phyloP scores from a whole-genome alignment of 148 eudicot genomes.

The Camellia sinensis region DNA sequence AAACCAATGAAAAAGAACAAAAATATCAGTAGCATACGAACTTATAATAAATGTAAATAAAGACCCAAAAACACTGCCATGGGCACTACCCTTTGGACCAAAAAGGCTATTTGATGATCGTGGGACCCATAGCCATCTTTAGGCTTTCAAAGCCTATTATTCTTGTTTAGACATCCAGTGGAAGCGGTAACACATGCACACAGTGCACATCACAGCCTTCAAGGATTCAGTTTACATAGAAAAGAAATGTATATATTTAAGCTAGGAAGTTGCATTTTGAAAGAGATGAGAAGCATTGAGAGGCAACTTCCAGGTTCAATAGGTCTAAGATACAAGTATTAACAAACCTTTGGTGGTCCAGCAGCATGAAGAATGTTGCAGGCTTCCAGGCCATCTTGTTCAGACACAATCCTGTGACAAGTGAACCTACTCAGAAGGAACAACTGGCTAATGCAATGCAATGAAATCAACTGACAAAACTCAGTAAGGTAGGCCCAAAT shows the following conservation, averaged over 20 bases:
- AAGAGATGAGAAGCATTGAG: not conserved
- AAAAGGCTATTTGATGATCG: too few species aligned
- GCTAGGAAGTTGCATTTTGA: not conserved
- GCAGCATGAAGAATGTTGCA: constrained; percentile 91
- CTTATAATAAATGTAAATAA: too few species aligned
- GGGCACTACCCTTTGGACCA: too few species aligned
- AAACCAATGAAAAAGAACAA: too few species aligned
- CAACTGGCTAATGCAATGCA: constrained; percentile 1
- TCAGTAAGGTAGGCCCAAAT: not conserved
- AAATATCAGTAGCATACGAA: not conserved
- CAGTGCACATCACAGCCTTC: not conserved
- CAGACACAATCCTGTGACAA: constrained; percentile 67
- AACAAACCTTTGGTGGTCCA: constrained; percentile 83
- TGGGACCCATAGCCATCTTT: not conserved
- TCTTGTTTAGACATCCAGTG: not conserved
- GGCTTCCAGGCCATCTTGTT: constrained; percentile 84
- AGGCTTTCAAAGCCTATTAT: not conserved
- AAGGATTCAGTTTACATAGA: not conserved
- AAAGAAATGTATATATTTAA: not conserved
- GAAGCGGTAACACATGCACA: not conserved
- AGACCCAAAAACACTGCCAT: too few species aligned
- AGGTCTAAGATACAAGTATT: not conserved
- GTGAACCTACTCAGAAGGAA: constrained; percentile 15
- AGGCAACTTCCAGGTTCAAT: not conserved
- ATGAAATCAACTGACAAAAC: not conserved